Evolutionary conservation across 352 stramenopile species (phyloP), one percentile per base, ranked within the genome.

Genomic region (Pythium dissotocum): DNA sequence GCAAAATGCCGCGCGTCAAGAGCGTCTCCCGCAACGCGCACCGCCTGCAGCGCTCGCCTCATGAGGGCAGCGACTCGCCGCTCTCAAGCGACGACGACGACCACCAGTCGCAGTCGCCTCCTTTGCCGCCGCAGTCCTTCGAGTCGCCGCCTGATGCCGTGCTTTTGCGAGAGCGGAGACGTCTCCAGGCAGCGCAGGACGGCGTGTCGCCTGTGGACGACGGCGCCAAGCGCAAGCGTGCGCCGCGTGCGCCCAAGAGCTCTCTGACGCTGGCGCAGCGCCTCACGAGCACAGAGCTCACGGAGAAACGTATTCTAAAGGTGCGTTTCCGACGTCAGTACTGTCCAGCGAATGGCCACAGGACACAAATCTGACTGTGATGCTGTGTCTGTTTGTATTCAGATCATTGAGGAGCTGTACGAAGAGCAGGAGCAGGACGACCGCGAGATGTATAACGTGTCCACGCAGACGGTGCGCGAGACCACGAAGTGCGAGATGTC

Each of bases 381-480:
- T 28, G 7, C 16, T 53, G 46, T 53, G 24, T 55, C 21, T 24
- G 21, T 24, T 24, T 24, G 21, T 24, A 24, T 24, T 24, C 0
- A 78, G 61, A 69, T 93, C 33, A 82, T 93, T 42, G 70, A 73
- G 32, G 65, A 80, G 46, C 75, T 91, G 14, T 93, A 89, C 33
- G 65, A 88, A 60, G 83, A 93, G 53, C 82, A 91, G 67, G 87
- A 95, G 46, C 57, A 87, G 35, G 87, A 93, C 61, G 87, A 93
- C 67, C 85, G 87, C 28, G 74, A 79, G 10, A 90, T 95, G 83
- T 94, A 93, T 58, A 80, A 77, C 46, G 80, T 95, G 48, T 77
- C 79, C 14, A 80, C 52, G 21, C 72, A 92, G 36, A 87, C 80
- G 4, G 85, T 93, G 63, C 63, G 81, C 9, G 82, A 85, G 7